Evolutionary conservation across 1,284 basidiomycete species (phyloP).

Genomic region (Fomitopsis palustris): DNA sequence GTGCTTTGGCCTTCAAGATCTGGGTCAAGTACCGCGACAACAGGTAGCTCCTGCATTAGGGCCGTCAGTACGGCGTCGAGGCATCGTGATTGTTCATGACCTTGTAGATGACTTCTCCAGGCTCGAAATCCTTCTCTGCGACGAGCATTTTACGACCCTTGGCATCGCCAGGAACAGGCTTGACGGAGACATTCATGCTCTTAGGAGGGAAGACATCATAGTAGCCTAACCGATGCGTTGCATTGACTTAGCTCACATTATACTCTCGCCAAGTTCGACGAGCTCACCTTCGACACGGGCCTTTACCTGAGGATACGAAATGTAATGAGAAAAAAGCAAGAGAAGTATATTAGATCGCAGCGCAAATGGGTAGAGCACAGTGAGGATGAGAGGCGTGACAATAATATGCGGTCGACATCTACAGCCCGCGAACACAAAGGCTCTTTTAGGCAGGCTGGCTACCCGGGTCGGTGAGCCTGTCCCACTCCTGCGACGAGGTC

Average conservation of each 20-base stretch:
- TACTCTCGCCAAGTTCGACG: slow-evolving; percentile 23
- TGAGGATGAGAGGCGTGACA: slow-evolving; percentile 12
- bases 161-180: slow-evolving; percentile 35
- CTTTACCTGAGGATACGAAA: slow-evolving; percentile 50
- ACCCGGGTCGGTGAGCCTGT: slow-evolving; percentile 72
- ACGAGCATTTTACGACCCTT: slow-evolving; percentile 52
- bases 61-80: neutral
- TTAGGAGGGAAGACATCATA: slow-evolving; percentile 71
- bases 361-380: slow-evolving; percentile 16
- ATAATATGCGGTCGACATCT: slow-evolving; percentile 14
- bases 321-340: slow-evolving; percentile 29
- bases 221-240: slow-evolving; percentile 51
- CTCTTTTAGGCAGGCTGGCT: slow-evolving; percentile 37
- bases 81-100: slow-evolving; percentile 30
- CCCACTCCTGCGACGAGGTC: slow-evolving; percentile 84
- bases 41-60: slow-evolving; percentile 58
- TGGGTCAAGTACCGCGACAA: slow-evolving; percentile 63
- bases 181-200: slow-evolving; percentile 61
- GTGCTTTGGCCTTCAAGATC: slow-evolving; percentile 65
- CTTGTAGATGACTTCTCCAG: slow-evolving; percentile 74
- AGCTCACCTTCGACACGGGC: slow-evolving; percentile 73
- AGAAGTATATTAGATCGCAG: slow-evolving; percentile 63
- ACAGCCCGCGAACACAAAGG: slow-evolving; percentile 11
- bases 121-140: slow-evolving; percentile 61
- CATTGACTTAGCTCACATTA: slow-evolving; percentile 17